phyloP scores from a whole-genome alignment of 2,329 filamentous ascomycete genomes.

The Bertia moriformis region DNA sequence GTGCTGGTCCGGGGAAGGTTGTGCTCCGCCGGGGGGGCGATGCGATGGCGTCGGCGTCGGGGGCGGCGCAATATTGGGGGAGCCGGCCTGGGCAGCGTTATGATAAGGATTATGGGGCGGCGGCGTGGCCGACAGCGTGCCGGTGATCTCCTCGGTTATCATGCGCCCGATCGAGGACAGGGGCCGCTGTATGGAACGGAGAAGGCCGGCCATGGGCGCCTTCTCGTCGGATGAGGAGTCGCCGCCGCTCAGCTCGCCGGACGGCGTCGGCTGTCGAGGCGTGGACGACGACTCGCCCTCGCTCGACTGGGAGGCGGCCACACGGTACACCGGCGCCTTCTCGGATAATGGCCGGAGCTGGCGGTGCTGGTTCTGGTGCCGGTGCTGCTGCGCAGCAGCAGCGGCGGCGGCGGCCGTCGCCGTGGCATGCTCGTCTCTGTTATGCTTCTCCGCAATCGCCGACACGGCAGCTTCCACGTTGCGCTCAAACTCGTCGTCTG shows the following conservation, averaged over 20 bases:
- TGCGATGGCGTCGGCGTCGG: too few relatives aligned
- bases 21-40: too few relatives aligned
- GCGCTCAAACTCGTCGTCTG: conserved; percentile 85
- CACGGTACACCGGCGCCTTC: conserved; percentile 38
- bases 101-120: background rate
- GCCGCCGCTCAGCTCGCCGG: conserved; percentile 7
- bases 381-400: conserved; percentile 19
- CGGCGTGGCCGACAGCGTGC: conserved; percentile 1
- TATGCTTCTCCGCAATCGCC: conserved; percentile 82
- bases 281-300: conserved; percentile 38
- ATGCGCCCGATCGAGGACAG: conserved; percentile 86
- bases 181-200: conserved; percentile 82
- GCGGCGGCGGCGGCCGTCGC: too few relatives aligned
- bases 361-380: conserved; percentile 26
- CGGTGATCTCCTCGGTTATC: conserved; percentile 57
- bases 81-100: too few relatives aligned
- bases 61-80: background rate
- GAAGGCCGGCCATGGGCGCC: conserved; percentile 67
- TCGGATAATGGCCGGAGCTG: too few relatives aligned
- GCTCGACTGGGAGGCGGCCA: conserved; percentile 40
- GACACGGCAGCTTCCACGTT: conserved; percentile 96
- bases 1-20: conserved; percentile 8
- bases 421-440: conserved; percentile 22
- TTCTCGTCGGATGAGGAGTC: conserved; percentile 50
- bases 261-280: conserved; percentile 11